Conservation (phyloP, 179 eudicot species). For the Gypsophila paniculata region DNA sequence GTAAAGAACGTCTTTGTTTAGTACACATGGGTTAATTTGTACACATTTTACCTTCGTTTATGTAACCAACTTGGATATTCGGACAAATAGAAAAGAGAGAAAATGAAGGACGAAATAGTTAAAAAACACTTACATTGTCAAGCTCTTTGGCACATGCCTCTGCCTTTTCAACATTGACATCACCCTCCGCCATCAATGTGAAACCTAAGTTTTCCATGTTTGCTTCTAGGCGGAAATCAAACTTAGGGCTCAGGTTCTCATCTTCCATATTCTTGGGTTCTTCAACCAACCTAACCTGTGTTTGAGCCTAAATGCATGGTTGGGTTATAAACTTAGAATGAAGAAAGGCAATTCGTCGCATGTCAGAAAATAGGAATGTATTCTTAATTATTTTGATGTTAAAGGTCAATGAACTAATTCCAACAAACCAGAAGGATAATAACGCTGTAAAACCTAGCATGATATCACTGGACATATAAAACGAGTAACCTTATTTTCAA, state of each 20-base stretch:
- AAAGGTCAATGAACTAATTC: not conserved
- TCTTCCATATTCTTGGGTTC: constrained; percentile 20
- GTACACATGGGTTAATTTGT: not conserved
- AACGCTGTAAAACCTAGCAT: constrained; percentile 3
- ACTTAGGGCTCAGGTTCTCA: constrained; percentile 25
- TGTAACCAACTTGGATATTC: not conserved
- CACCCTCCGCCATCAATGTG: constrained; percentile 38
- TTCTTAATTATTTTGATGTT: not conserved
- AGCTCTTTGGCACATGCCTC: constrained; percentile 78
- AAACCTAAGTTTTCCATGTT: constrained; percentile 37
- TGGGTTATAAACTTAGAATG: not conserved
- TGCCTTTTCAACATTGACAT: constrained; percentile 61
- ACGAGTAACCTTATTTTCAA: constrained; percentile 42
- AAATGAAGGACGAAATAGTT: not conserved
- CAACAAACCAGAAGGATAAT: not conserved
- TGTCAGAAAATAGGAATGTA: not conserved
- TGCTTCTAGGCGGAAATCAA: constrained; percentile 32
- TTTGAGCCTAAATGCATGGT: constrained; percentile 33
- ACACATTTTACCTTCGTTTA: not conserved
- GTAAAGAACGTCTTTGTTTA: not conserved
- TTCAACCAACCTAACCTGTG: constrained; percentile 24
- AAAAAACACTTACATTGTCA: constrained; percentile 56
- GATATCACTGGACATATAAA: constrained; percentile 6
- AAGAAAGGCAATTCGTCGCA: not conserved
- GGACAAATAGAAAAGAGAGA: not conserved